A percentile compares a stretch with the other conserved stretches of the same genome.
Evolutionary conservation across 2,329 filamentous ascomycete genomes (phyloP).

Genomic region (Pseudopyrenochaeta lycopersici): DNA sequence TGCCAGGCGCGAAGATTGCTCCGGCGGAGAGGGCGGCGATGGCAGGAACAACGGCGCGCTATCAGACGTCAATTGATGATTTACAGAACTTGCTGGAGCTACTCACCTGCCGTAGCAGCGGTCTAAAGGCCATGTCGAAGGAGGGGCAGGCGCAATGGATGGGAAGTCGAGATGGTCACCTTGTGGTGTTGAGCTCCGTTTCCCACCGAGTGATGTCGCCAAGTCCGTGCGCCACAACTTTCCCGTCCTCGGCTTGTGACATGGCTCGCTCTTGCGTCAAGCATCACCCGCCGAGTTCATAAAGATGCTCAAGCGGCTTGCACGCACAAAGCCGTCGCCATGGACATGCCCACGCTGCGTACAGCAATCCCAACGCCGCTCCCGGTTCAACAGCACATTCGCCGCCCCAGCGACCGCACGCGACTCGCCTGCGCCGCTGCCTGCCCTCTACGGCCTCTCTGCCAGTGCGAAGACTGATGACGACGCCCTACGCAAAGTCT

Average conservation of each 20-base stretch:
- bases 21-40: conserved; percentile 55
- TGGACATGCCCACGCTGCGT: conserved; percentile 73
- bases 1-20: conserved; percentile 57
- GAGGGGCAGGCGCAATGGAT: conserved; percentile 46
- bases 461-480: conserved; percentile 70
- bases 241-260: conserved; percentile 29
- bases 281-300: conserved; percentile 14
- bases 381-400: conserved; percentile 53
- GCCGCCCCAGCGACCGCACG: conserved; percentile 45
- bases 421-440: conserved; percentile 34
- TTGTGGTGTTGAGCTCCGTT: conserved; percentile 34
- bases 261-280: conserved; percentile 10
- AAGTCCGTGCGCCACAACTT: conserved; percentile 5
- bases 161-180: conserved; percentile 19
- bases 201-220: conserved; percentile 14
- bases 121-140: conserved; percentile 61
- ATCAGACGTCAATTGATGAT: conserved; percentile 17
- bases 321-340: conserved; percentile 37
- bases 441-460: conserved; percentile 47
- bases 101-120: conserved; percentile 62
- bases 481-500: conserved; percentile 77
- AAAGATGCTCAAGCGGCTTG: conserved; percentile 54
- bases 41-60: conserved; percentile 61
- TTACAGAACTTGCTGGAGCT: neutral
- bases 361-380: conserved; percentile 43